phyloP scores from a whole-genome alignment of 2,329 filamentous ascomycete species.

The Ceratocystis alfenasii region DNA sequence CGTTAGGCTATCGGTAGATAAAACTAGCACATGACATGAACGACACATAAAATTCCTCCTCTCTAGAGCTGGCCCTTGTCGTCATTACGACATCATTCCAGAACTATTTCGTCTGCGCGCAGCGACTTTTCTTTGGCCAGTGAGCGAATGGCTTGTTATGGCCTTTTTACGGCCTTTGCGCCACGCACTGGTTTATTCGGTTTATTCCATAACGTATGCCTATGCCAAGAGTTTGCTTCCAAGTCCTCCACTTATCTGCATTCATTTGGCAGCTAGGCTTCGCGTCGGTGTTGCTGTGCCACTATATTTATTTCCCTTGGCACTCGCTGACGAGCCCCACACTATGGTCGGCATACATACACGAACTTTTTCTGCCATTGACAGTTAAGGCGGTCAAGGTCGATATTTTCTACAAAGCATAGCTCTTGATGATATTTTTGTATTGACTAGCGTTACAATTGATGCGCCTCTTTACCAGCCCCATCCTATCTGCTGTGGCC shows the following conservation, averaged over 20 bases:
- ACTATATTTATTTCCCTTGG: background rate
- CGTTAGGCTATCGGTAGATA: background rate
- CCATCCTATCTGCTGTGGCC: background rate
- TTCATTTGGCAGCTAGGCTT: background rate
- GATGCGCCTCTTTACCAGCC: background rate
- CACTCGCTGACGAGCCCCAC: background rate
- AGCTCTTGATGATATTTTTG: background rate
- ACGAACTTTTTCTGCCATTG: background rate
- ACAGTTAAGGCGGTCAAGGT: background rate
- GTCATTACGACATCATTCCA: slow-evolving; percentile 8
- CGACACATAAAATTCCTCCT: background rate
- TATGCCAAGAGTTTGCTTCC: background rate
- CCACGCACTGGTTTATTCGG: background rate
- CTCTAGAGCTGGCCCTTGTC: background rate
- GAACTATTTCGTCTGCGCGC: background rate
- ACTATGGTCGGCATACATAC: too few relatives aligned
- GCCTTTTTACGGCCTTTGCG: background rate
- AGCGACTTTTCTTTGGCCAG: background rate
- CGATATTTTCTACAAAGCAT: background rate
- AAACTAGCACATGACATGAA: background rate
- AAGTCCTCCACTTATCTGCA: background rate
- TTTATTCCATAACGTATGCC: background rate
- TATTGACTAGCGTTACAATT: background rate
- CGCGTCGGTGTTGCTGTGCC: background rate
- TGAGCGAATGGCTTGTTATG: background rate